These are phyloP conservation scores for Casuarina cunninghamiana DNA, from an alignment of 306 rosid species.

Conservation along the genomic window DNA sequence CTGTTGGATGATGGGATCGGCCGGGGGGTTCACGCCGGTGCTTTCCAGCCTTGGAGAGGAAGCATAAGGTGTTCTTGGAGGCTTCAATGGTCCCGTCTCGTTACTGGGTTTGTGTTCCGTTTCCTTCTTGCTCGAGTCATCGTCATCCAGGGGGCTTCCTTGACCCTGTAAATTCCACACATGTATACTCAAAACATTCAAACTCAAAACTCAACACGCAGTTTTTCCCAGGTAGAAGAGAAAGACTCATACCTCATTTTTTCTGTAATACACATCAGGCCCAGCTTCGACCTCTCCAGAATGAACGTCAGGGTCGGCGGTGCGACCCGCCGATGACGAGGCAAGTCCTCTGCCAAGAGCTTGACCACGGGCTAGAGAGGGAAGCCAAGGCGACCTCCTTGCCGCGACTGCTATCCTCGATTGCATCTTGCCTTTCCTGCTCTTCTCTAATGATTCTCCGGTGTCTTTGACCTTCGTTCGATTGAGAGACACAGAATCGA, in stretches of 20 bases:
- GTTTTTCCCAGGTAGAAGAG: neutral
- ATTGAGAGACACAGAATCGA: neutral
- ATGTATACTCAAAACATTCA: neutral
- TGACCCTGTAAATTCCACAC: constrained; percentile 36
- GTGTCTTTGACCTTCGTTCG: neutral
- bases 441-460: neutral
- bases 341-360: constrained; percentile 34
- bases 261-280: constrained; percentile 33
- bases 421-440: constrained; percentile 35
- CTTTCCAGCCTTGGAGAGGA: constrained; percentile 51
- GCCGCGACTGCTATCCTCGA: constrained; percentile 34
- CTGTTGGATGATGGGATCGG: constrained; percentile 52
- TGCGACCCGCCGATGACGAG: constrained; percentile 33
- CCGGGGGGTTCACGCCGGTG: constrained; percentile 40
- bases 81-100: constrained; percentile 24
- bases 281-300: constrained; percentile 49
- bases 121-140: constrained; percentile 16
- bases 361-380: constrained; percentile 7
- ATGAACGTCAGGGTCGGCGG: constrained; percentile 65
- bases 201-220: neutral
- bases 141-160: constrained; percentile 7
- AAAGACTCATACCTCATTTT: constrained; percentile 35
- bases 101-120: neutral
- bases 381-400: constrained; percentile 14
- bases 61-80: constrained; percentile 38